Evolutionary conservation across 2,329 filamentous ascomycete genomes (phyloP).

Genomic region (Thermothelomyces thermophilus): DNA sequence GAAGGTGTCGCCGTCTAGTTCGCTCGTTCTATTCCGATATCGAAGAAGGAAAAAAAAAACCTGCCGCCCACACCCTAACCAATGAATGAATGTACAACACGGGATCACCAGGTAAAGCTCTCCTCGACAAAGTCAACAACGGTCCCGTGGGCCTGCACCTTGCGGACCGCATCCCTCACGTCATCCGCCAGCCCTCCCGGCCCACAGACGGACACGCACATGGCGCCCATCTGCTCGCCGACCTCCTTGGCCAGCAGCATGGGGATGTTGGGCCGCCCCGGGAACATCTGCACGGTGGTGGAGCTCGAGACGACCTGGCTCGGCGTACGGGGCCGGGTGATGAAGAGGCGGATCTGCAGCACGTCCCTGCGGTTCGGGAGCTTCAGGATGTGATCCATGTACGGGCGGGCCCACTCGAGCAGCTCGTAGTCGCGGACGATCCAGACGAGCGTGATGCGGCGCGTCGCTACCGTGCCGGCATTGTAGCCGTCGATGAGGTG

Average conservation of each 20-base stretch:
- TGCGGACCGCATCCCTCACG: slow-evolving; percentile 61
- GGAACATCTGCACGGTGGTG: slow-evolving; percentile 82
- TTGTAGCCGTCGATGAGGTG: slow-evolving; percentile 66
- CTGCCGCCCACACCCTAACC: not conserved
- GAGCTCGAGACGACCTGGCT: slow-evolving; percentile 72
- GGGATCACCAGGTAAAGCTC: slow-evolving; percentile 58
- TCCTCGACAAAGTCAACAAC: slow-evolving; percentile 73
- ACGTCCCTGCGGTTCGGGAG: slow-evolving; percentile 78
- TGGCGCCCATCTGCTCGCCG: slow-evolving; percentile 74
- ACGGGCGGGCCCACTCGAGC: slow-evolving; percentile 88
- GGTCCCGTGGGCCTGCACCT: slow-evolving; percentile 51
- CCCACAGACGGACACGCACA: slow-evolving; percentile 78
- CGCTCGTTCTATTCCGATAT: not conserved
- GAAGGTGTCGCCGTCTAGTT: too few species aligned
- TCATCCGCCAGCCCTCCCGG: slow-evolving; percentile 70
- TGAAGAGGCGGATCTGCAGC: slow-evolving; percentile 79
- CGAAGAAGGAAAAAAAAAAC: too few species aligned
- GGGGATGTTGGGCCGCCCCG: slow-evolving; percentile 77
- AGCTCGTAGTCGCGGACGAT: slow-evolving; percentile 84
- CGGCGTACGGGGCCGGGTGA: slow-evolving; percentile 80
- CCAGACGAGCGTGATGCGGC: slow-evolving; percentile 81
- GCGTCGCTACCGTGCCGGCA: slow-evolving; percentile 67
- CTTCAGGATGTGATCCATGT: slow-evolving; percentile 67
- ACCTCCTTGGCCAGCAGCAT: slow-evolving; percentile 78
- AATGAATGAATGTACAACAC: not conserved